A percentile compares a stretch with the other conserved stretches of the same genome.
Conservation (phyloP, 768 basidiomycete genomes). For the Auricularia auricula-judae region DNA sequence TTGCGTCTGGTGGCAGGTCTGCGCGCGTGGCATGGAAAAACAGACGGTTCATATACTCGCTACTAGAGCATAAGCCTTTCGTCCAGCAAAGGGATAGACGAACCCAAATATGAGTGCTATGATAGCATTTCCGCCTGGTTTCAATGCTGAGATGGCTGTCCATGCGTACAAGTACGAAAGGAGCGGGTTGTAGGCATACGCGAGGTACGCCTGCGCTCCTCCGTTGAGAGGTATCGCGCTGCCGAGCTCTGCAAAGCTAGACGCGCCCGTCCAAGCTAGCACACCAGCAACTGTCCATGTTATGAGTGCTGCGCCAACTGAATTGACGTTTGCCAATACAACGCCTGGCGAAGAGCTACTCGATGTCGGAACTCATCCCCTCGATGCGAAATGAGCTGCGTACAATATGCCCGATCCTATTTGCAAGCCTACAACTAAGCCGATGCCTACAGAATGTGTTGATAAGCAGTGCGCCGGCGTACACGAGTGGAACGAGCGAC, state of each 20-base stretch:
- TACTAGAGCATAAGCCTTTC: constrained; percentile 7
- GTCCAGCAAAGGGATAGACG: constrained; percentile 3
- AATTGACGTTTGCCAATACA: constrained; percentile 78
- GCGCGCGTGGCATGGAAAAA: constrained; percentile 66
- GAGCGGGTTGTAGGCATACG: constrained; percentile 79
- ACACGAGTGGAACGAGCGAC: constrained; percentile 13
- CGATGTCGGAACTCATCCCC: neutral
- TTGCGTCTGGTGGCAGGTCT: constrained; percentile 61
- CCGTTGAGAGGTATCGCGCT: constrained; percentile 74
- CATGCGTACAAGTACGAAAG: constrained; percentile 89
- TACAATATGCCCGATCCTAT: constrained; percentile 94
- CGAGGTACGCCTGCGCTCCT: constrained; percentile 66
- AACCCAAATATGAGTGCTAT: constrained; percentile 74
- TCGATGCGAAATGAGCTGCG: neutral
- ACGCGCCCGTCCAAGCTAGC: constrained; percentile 91
- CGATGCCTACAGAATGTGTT: constrained; percentile 48
- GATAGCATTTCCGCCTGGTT: constrained; percentile 75
- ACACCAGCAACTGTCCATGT: constrained; percentile 82
- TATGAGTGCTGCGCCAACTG: constrained; percentile 77
- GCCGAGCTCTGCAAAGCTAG: constrained; percentile 87
- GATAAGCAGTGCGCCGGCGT: neutral
- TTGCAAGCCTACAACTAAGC: constrained; percentile 75
- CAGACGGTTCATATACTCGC: constrained; percentile 84
- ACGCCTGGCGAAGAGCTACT: constrained; percentile 84
- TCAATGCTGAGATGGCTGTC: constrained; percentile 84